Percentiles rank a stretch among this genome's conserved stretches.
Evolutionary conservation across 2,329 filamentous ascomycete genomes (phyloP).

Genomic region (Raffaelea albimanens): DNA sequence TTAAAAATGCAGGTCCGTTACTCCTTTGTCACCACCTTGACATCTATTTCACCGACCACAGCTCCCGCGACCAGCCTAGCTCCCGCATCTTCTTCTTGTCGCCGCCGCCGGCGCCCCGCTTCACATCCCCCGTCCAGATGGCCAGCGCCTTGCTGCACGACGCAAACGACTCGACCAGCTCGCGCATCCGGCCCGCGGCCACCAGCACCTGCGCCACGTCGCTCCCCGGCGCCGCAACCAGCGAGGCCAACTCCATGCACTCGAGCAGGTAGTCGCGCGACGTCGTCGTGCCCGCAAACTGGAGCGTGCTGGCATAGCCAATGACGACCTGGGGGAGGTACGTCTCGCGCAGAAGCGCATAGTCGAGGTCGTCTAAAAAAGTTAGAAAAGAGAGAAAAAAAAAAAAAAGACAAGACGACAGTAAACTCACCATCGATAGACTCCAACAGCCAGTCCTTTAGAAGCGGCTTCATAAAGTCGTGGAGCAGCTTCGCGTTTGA

Average conservation of each 20-base stretch:
- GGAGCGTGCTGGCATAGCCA: constrained; percentile 71
- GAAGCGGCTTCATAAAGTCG: constrained; percentile 48
- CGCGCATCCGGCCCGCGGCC: constrained; percentile 58
- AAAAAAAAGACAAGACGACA: not conserved
- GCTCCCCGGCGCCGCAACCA: constrained; percentile 62
- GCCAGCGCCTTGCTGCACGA: constrained; percentile 64
- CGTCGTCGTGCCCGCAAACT: constrained; percentile 66
- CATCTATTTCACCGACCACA: constrained; percentile 51
- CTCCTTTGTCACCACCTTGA: too few relatives aligned
- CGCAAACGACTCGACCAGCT: constrained; percentile 69
- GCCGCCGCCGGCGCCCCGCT: constrained; percentile 34
- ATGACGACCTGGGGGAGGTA: constrained; percentile 84
- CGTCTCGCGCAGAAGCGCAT: constrained; percentile 56
- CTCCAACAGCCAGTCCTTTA: constrained; percentile 53
- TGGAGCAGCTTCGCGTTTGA: constrained; percentile 44
- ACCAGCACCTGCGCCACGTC: constrained; percentile 58
- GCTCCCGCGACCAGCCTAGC: constrained; percentile 52
- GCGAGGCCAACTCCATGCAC: constrained; percentile 74
- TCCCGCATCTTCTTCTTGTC: constrained; percentile 51
- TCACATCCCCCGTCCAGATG: constrained; percentile 40
- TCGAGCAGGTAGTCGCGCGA: constrained; percentile 70
- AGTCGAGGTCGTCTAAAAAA: constrained; percentile 44
- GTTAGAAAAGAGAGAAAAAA: not conserved
- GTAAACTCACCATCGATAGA: constrained; percentile 43
- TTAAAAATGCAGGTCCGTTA: too few relatives aligned